These are phyloP conservation scores for Datisca glomerata DNA, from an alignment of 306 rosid genomes.

Conservation along the genomic window DNA sequence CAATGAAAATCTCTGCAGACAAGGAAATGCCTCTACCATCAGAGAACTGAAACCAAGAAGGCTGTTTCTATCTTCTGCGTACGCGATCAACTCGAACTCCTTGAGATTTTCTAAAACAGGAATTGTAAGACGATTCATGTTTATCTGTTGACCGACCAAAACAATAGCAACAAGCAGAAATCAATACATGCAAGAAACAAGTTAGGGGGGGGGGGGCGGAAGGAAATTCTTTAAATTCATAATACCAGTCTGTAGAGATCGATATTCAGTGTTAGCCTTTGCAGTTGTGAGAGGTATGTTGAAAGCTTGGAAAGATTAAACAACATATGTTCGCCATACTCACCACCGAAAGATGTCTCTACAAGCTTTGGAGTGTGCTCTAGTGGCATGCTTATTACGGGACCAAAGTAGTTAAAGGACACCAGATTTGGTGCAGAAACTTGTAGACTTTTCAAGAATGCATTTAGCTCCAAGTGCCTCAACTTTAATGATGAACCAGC, in stretches of 20 bases:
- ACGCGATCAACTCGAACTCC: background rate
- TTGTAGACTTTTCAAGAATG: background rate
- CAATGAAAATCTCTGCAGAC: background rate
- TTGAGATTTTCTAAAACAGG: constrained; percentile 2
- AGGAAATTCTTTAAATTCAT: no score
- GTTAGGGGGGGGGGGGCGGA: no score
- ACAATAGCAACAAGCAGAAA: no score
- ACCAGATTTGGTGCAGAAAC: constrained; percentile 7
- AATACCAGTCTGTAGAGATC: no score
- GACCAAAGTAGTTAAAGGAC: constrained; percentile 4
- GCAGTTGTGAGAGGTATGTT: background rate
- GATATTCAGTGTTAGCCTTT: background rate
- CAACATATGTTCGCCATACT: background rate
- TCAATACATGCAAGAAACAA: background rate
- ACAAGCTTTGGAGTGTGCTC: constrained; percentile 2
- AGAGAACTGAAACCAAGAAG: constrained; percentile 5
- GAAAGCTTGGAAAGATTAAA: background rate
- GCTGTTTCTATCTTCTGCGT: background rate
- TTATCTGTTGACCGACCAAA: background rate
- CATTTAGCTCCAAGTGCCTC: constrained; percentile 2
- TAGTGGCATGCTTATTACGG: background rate
- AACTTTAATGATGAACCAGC: constrained; percentile 1
- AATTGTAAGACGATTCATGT: background rate
- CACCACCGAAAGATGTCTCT: background rate
- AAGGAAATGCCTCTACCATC: constrained; percentile 6